phyloP scores from a whole-genome alignment of 176 grass and related monocot genomes.

The Aegilops tauschii region DNA sequence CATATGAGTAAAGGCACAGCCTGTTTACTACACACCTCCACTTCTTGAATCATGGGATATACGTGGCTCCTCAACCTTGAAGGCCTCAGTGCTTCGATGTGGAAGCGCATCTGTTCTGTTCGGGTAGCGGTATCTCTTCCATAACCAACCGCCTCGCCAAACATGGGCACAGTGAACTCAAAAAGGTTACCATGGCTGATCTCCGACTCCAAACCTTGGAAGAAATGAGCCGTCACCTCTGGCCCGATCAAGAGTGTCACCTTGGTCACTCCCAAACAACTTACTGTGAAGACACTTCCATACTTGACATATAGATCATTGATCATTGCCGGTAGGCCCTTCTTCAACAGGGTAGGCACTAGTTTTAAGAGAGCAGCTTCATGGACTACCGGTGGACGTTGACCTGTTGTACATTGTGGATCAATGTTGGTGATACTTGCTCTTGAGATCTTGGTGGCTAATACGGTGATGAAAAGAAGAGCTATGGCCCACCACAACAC shows the following conservation, averaged over 20 bases:
- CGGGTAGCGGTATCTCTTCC: no score
- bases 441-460: background rate
- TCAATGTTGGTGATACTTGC: background rate
- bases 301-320: slow-evolving; percentile 24
- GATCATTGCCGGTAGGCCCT: slow-evolving; percentile 20
- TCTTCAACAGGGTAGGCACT: slow-evolving; percentile 1
- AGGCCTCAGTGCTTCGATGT: no score
- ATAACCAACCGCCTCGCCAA: no score
- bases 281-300: slow-evolving; percentile 44
- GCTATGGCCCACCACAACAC: background rate
- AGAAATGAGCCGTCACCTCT: no score
- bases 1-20: no score
- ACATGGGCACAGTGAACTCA: no score
- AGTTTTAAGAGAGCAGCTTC: background rate
- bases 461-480: background rate
- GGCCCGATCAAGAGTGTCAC: background rate
- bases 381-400: slow-evolving; percentile 22
- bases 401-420: background rate
- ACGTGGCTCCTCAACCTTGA: no score
- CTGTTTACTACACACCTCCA: no score
- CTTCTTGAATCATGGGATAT: no score
- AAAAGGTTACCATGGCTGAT: no score
- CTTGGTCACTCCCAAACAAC: background rate
- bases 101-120: no score
- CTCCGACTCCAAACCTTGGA: no score